phyloP scores from a whole-genome alignment of 257 asterid species.

The Plantago major region DNA sequence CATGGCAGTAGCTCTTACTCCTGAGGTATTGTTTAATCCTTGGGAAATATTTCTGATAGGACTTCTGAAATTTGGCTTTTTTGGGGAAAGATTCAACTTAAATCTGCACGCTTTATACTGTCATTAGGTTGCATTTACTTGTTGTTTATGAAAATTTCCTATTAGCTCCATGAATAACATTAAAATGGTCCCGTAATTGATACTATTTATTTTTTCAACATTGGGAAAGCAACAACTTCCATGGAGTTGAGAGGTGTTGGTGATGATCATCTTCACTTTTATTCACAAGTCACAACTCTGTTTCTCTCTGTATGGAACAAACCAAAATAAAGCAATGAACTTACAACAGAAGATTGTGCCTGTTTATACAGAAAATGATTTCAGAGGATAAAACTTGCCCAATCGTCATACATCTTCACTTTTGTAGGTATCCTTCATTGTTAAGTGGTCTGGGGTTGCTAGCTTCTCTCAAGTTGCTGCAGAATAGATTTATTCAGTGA shows the following conservation, averaged over 20 bases:
- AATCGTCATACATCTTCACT: constrained; percentile 1
- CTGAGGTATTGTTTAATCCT: constrained; percentile 20
- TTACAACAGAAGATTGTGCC: no score
- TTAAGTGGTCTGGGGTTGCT: constrained; percentile 13
- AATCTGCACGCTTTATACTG: not conserved
- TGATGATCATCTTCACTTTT: not conserved
- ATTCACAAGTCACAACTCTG: not conserved
- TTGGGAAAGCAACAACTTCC: no score
- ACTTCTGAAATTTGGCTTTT: not conserved
- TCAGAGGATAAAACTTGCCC: constrained; percentile 5
- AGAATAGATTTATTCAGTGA: constrained; percentile 14
- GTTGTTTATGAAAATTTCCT: not conserved
- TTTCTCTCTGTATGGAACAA: not conserved
- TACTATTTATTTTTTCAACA: no score
- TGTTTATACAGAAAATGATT: not conserved
- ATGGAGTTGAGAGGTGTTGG: no score
- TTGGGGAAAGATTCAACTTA: not conserved
- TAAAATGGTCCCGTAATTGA: not conserved
- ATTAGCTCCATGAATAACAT: not conserved
- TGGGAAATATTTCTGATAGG: not conserved
- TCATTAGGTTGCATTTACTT: not conserved
- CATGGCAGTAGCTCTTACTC: constrained; percentile 51
- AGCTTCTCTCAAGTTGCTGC: constrained; percentile 12
- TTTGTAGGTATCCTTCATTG: constrained; percentile 17
- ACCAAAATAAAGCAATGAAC: not conserved